A percentile compares a stretch with the other conserved stretches of the same genome.
phyloP scores from a whole-genome alignment of 805 yeast species.

The Dipodascus albidus region DNA sequence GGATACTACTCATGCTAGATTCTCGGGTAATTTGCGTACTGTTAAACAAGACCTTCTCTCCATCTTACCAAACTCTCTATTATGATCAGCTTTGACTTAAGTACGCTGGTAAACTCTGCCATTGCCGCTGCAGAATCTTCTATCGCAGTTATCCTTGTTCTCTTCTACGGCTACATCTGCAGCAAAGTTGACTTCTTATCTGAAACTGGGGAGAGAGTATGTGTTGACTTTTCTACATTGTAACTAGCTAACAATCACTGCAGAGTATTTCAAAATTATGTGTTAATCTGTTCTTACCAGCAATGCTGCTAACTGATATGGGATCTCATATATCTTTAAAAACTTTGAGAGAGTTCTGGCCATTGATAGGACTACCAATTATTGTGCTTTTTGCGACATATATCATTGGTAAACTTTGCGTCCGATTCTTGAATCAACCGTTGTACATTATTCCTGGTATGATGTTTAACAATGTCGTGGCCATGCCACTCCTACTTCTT shows the following conservation, averaged over 20 bases:
- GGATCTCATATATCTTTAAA: slow-evolving; percentile 13
- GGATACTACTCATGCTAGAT: neutral
- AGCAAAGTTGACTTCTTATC: slow-evolving; percentile 6
- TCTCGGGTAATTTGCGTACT: neutral
- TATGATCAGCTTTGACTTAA: slow-evolving; percentile 4
- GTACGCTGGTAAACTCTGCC: slow-evolving; percentile 3
- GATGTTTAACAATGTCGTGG: slow-evolving; percentile 15
- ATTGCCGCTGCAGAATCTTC: slow-evolving; percentile 11
- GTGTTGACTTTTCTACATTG: neutral
- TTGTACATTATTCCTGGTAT: slow-evolving; percentile 13
- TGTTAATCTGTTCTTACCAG: slow-evolving; percentile 12
- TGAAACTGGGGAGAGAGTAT: slow-evolving; percentile 4
- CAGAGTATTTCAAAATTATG: slow-evolving; percentile 10
- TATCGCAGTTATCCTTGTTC: slow-evolving; percentile 11
- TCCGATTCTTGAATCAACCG: slow-evolving; percentile 7
- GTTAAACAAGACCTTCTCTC: no score
- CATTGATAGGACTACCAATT: slow-evolving; percentile 10
- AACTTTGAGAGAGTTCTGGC: slow-evolving; percentile 11
- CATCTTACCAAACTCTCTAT: neutral
- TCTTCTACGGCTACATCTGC: slow-evolving; percentile 10
- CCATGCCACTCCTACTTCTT: slow-evolving; percentile 12
- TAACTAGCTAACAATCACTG: neutral
- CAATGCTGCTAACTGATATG: slow-evolving; percentile 13
- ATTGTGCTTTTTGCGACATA: slow-evolving; percentile 6
- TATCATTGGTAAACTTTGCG: slow-evolving; percentile 9